Evolutionary conservation across 371 early-diverging fungal species (phyloP).

Genomic region (Mucor piriformis): DNA sequence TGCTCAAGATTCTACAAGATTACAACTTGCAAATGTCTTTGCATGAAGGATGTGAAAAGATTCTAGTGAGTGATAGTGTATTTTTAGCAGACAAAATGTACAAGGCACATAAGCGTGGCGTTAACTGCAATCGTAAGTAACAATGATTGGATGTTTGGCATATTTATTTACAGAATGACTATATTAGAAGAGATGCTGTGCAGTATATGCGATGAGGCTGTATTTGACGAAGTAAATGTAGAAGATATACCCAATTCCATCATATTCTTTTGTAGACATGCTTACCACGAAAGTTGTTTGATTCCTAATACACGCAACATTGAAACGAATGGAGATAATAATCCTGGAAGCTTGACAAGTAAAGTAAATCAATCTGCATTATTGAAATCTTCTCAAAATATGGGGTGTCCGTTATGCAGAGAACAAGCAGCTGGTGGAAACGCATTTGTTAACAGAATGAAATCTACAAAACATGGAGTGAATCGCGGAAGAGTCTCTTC

Average conservation of each 20-base stretch:
- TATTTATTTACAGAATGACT: neutral
- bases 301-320: slow-evolving; percentile 27
- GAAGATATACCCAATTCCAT: slow-evolving; percentile 48
- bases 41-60: slow-evolving; percentile 85
- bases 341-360: slow-evolving; percentile 37
- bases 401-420: slow-evolving; percentile 59
- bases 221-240: slow-evolving; percentile 47
- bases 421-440: slow-evolving; percentile 59
- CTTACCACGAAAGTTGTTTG: slow-evolving; percentile 72
- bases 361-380: slow-evolving; percentile 62
- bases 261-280: slow-evolving; percentile 79
- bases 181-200: slow-evolving; percentile 62
- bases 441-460: slow-evolving; percentile 56
- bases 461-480: slow-evolving; percentile 30
- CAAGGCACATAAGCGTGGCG: slow-evolving; percentile 70
- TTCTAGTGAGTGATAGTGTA: slow-evolving; percentile 83
- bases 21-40: slow-evolving; percentile 86
- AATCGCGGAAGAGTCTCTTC: neutral
- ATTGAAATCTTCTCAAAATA: slow-evolving; percentile 51
- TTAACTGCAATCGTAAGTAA: slow-evolving; percentile 54
- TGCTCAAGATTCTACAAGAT: slow-evolving; percentile 88
- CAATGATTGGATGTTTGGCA: neutral
- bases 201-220: slow-evolving; percentile 61
- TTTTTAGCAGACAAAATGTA: slow-evolving; percentile 77
- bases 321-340: slow-evolving; percentile 17